Conservation (phyloP, 2,329 filamentous ascomycete species). For the Diplodia intermedia region DNA sequence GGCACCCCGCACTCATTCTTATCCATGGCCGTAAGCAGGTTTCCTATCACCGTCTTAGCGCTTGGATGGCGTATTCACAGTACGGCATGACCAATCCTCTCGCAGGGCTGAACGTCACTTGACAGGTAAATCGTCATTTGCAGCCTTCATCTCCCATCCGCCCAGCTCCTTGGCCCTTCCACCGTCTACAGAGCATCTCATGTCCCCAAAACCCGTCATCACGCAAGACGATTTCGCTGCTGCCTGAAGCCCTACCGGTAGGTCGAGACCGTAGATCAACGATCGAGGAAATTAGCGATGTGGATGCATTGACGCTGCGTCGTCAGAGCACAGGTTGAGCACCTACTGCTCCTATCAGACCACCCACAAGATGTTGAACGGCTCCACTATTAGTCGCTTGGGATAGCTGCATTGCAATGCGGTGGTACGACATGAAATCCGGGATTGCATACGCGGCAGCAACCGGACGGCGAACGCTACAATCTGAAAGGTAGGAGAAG, state of each 20-base stretch:
- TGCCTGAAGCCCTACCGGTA: slow-evolving; percentile 5
- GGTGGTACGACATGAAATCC: slow-evolving; percentile 13
- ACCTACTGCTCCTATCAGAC: slow-evolving; percentile 4
- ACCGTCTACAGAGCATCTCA: slow-evolving; percentile 18
- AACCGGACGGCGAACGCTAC: background rate
- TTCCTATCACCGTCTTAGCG: slow-evolving; percentile 3
- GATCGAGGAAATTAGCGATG: slow-evolving; percentile 23
- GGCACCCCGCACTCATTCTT: slow-evolving; percentile 18
- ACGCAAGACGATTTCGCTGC: background rate
- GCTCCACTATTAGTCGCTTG: slow-evolving; percentile 14
- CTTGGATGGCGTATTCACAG: slow-evolving; percentile 3
- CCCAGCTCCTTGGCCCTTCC: background rate
- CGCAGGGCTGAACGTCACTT: slow-evolving; percentile 19
- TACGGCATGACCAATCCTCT: background rate
- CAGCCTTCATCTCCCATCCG: slow-evolving; percentile 12
- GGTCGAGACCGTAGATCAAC: slow-evolving; percentile 21
- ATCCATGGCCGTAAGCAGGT: slow-evolving; percentile 9
- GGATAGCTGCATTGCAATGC: slow-evolving; percentile 1
- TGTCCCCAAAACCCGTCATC: slow-evolving; percentile 3
- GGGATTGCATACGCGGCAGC: background rate
- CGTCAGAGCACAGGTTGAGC: slow-evolving; percentile 6
- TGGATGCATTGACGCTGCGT: slow-evolving; percentile 13
- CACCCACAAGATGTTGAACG: background rate
- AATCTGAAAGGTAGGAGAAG: background rate
- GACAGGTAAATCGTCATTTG: slow-evolving; percentile 4